These are phyloP conservation scores for Penicillium subrubescens DNA, from an alignment of 495 filamentous ascomycete species.

Conservation along the genomic window DNA sequence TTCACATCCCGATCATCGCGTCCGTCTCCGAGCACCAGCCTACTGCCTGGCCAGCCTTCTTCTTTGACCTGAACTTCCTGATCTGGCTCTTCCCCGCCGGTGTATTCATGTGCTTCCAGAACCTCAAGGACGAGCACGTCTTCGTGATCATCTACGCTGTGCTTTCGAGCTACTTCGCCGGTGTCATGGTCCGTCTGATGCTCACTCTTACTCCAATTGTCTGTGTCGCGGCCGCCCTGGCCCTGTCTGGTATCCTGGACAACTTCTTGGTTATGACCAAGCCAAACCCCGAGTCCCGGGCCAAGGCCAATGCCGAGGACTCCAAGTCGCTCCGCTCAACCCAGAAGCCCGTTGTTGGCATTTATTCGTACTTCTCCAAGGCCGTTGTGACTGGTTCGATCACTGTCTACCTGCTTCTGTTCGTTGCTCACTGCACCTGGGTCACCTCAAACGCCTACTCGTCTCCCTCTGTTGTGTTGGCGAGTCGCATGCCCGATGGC, in stretches of 20 bases:
- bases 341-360: slow-evolving; percentile 73
- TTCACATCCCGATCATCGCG: slow-evolving; percentile 99
- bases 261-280: slow-evolving; percentile 69
- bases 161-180: slow-evolving; percentile 95
- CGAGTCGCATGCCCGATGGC: slow-evolving; percentile 88
- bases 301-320: slow-evolving; percentile 49
- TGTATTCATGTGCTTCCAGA: slow-evolving; percentile 97
- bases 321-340: slow-evolving; percentile 68
- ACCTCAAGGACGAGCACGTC: slow-evolving; percentile 93
- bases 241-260: slow-evolving; percentile 85
- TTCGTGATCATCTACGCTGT: slow-evolving; percentile 97
- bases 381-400: slow-evolving; percentile 67
- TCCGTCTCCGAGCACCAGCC: slow-evolving; percentile 99
- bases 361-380: slow-evolving; percentile 83
- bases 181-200: slow-evolving; percentile 99
- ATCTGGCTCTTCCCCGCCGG: slow-evolving; percentile 99
- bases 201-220: slow-evolving; percentile 95
- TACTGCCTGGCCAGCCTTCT: slow-evolving; percentile 99
- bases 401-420: slow-evolving; percentile 81
- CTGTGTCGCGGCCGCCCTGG: slow-evolving; percentile 91
- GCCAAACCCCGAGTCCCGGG: slow-evolving; percentile 46
- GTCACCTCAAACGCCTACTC: slow-evolving; percentile 99
- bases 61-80: slow-evolving; percentile 97
- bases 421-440: slow-evolving; percentile 98
- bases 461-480: slow-evolving; percentile 95